Evolutionary conservation across 2,329 filamentous ascomycete species (phyloP).

Genomic region (Scytalidium lignicola): DNA sequence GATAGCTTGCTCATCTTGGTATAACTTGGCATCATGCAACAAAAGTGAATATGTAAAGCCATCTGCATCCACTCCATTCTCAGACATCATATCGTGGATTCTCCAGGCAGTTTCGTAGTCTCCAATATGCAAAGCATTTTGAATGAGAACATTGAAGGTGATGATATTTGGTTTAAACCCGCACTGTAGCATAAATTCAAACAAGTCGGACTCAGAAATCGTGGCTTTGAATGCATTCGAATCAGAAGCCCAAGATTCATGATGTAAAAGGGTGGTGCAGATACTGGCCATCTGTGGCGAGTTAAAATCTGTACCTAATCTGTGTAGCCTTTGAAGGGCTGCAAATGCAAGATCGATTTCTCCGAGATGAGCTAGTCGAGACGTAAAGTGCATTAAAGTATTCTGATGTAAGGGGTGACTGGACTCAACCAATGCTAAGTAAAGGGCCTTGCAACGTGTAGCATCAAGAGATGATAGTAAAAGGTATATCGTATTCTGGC

Average conservation of each 20-base stretch:
- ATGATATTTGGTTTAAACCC: constrained; percentile 59
- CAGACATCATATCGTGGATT: constrained; percentile 58
- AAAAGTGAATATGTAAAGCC: constrained; percentile 63
- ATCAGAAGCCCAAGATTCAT: constrained; percentile 16
- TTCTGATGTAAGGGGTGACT: constrained; percentile 15
- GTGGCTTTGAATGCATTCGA: constrained; percentile 22
- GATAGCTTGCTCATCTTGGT: constrained; percentile 37
- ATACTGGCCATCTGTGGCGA: constrained; percentile 43
- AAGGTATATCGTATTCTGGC: constrained; percentile 16
- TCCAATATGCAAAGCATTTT: constrained; percentile 63
- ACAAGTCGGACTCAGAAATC: constrained; percentile 46
- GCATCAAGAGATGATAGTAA: constrained; percentile 12
- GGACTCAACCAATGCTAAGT: constrained; percentile 9
- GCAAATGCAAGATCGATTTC: constrained; percentile 39
- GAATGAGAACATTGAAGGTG: constrained; percentile 62
- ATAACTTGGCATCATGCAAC: constrained; percentile 63
- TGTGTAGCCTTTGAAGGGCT: constrained; percentile 35
- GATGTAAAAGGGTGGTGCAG: constrained; percentile 53
- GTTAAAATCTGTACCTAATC: constrained; percentile 40
- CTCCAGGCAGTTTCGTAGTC: constrained; percentile 59
- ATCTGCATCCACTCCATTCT: constrained; percentile 58
- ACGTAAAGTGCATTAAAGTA: constrained; percentile 23
- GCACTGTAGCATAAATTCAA: constrained; percentile 51
- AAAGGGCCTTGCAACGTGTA: constrained; percentile 14
- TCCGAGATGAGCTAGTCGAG: constrained; percentile 32